Conservation (phyloP, 116 monocot species). For the Papilionanthe hybrid region DNA sequence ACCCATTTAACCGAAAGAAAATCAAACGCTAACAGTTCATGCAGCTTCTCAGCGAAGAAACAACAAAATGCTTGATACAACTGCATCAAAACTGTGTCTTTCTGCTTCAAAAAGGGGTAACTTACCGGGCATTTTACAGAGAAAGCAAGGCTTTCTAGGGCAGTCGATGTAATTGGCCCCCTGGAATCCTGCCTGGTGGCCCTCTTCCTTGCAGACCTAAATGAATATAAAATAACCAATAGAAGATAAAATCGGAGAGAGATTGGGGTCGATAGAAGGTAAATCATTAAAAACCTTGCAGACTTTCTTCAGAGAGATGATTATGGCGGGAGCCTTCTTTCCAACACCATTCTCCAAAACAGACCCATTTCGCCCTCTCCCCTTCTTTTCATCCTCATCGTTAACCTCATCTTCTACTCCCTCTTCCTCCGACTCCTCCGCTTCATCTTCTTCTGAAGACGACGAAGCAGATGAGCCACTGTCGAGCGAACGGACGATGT, state of each 20-base stretch:
- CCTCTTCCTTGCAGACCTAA: constrained; percentile 71
- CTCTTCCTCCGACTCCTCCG: constrained; percentile 11
- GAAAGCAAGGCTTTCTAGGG: constrained; percentile 83
- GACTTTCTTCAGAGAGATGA: constrained; percentile 53
- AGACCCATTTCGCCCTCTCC: neutral
- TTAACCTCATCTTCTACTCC: neutral
- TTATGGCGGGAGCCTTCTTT: constrained; percentile 33
- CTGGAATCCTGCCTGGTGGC: constrained; percentile 67
- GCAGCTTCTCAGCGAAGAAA: neutral
- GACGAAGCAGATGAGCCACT: constrained; percentile 5
- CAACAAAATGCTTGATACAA: neutral
- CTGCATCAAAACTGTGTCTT: neutral
- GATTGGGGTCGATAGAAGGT: neutral
- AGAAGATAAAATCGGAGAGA: neutral
- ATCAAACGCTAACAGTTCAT: neutral
- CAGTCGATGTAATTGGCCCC: constrained; percentile 90
- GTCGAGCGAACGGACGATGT: neutral
- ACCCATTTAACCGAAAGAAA: neutral
- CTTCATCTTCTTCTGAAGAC: constrained; percentile 7
- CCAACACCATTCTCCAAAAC: neutral
- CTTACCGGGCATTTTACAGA: constrained; percentile 78
- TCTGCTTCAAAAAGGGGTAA: neutral
- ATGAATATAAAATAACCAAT: neutral
- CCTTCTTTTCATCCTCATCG: neutral
- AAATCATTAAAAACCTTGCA: constrained; percentile 37